Evolutionary conservation across 2,329 filamentous ascomycete genomes (phyloP).

Genomic region (Fonsecaea pugnacius): DNA sequence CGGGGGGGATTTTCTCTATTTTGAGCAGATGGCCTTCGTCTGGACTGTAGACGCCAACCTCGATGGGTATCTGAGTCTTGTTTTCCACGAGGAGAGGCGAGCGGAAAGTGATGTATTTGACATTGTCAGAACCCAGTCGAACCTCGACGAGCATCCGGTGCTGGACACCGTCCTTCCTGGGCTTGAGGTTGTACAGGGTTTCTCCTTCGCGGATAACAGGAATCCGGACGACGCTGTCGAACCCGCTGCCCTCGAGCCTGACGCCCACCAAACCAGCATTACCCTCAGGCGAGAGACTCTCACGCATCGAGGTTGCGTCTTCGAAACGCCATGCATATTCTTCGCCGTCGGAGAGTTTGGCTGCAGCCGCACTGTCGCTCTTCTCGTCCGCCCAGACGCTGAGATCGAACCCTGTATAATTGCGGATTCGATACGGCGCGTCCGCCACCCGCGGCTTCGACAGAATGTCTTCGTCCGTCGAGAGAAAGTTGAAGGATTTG

Average conservation of each 20-base stretch:
- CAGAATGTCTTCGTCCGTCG: slow-evolving; percentile 84
- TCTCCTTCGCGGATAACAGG: slow-evolving; percentile 94
- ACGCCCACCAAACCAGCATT: slow-evolving; percentile 79
- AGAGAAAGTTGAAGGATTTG: slow-evolving; percentile 89
- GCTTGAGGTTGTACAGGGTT: slow-evolving; percentile 82
- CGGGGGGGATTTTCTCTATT: slow-evolving; percentile 95
- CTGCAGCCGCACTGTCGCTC: slow-evolving; percentile 68
- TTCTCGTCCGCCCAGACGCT: slow-evolving; percentile 79
- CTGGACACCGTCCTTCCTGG: slow-evolving; percentile 80
- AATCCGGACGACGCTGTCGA: slow-evolving; percentile 86
- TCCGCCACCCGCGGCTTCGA: slow-evolving; percentile 91
- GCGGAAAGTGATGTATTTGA: slow-evolving; percentile 95
- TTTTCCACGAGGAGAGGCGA: slow-evolving; percentile 93
- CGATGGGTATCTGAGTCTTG: slow-evolving; percentile 92
- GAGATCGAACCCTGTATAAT: slow-evolving; percentile 92
- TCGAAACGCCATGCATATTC: slow-evolving; percentile 97
- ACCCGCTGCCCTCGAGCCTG: slow-evolving; percentile 88
- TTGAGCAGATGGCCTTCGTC: slow-evolving; percentile 89
- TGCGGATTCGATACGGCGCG: slow-evolving; percentile 89
- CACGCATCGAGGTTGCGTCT: slow-evolving; percentile 93
- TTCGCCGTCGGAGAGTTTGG: slow-evolving; percentile 82
- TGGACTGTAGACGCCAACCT: slow-evolving; percentile 86
- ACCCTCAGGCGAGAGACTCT: slow-evolving; percentile 84
- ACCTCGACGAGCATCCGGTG: slow-evolving; percentile 93
- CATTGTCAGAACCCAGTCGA: slow-evolving; percentile 86